Percentiles rank a stretch among this genome's conserved stretches.
Evolutionary conservation across 345 rosid species (phyloP).

Genomic region (Eucalyptus sp.): DNA sequence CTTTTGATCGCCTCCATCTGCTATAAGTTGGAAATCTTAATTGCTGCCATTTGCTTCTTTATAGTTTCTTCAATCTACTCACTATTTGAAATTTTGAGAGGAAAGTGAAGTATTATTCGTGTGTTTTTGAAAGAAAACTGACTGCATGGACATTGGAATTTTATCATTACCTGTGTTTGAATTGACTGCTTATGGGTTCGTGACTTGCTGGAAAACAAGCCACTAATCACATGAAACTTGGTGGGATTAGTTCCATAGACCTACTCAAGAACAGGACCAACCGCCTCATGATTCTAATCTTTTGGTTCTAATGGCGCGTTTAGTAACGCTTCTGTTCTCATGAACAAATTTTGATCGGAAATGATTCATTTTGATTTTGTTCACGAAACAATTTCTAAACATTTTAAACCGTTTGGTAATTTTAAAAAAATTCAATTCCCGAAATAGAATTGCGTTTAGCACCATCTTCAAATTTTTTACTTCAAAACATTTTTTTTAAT

Average conservation of each 20-base stretch:
- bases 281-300: accelerated
- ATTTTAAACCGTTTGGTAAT: no score
- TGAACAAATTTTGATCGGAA: no score
- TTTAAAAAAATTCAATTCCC: no score
- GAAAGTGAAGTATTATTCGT: neutral
- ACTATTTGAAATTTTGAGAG: neutral
- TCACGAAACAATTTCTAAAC: no score
- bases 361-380: no score
- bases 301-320: no score
- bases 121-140: neutral
- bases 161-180: neutral
- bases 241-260: neutral
- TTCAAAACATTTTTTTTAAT: no score
- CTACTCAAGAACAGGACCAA: accelerated
- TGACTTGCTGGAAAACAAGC: neutral
- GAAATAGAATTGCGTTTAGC: no score
- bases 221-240: neutral
- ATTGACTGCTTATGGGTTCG: neutral
- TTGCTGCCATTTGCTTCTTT: neutral
- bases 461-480: no score
- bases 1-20: neutral
- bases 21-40: neutral
- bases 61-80: neutral
- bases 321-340: accelerated
- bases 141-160: neutral